A percentile compares a stretch with the other conserved stretches of the same genome.
phyloP scores from a whole-genome alignment of 257 asterid genomes.

The Solanum ossicruentum region DNA sequence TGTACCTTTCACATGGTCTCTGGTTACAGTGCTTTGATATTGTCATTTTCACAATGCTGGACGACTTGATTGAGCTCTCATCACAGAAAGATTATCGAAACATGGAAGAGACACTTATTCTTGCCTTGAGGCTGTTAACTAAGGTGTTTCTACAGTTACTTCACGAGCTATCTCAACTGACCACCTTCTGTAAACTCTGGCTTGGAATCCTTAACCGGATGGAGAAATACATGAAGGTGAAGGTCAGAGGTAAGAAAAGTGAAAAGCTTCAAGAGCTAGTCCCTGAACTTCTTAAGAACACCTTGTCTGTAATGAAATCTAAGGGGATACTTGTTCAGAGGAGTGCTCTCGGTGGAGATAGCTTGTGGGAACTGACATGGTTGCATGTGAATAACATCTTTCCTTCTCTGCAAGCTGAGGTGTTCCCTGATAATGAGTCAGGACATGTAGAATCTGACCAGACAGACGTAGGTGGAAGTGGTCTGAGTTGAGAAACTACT shows the following conservation, averaged over 20 bases:
- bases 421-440: constrained; percentile 49
- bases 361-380: constrained; percentile 94
- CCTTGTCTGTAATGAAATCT: constrained; percentile 67
- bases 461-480: constrained; percentile 6
- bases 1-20: constrained; percentile 40
- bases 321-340: constrained; percentile 71
- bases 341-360: constrained; percentile 78
- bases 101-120: constrained; percentile 81
- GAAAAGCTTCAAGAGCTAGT: constrained; percentile 81
- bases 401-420: constrained; percentile 61
- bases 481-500: neutral
- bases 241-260: constrained; percentile 55
- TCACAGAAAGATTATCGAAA: constrained; percentile 80
- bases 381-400: constrained; percentile 70
- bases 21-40: constrained; percentile 84
- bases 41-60: constrained; percentile 83
- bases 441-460: constrained; percentile 15
- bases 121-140: constrained; percentile 60
- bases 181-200: constrained; percentile 88
- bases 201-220: constrained; percentile 71
- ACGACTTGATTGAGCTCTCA: constrained; percentile 76
- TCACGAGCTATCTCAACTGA: constrained; percentile 36
- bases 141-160: constrained; percentile 56
- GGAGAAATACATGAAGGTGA: constrained; percentile 72
- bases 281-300: constrained; percentile 78